A percentile compares a stretch with the other conserved stretches of the same genome.
These are phyloP conservation scores for Pleurotus sapidus DNA, from an alignment of 768 basidiomycete genomes.

Conservation along the genomic window DNA sequence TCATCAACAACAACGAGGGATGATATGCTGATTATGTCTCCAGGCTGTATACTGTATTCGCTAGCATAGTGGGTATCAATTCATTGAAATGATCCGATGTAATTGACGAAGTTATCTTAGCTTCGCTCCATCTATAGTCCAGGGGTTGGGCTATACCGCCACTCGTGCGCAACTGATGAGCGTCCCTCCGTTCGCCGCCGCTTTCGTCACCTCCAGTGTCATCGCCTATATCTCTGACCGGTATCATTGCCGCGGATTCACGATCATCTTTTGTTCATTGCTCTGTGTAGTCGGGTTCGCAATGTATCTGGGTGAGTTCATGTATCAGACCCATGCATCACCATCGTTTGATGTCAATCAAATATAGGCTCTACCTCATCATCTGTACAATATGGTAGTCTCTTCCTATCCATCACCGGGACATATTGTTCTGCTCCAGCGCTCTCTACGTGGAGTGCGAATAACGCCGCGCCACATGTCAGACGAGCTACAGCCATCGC, in stretches of 20 bases:
- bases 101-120: conserved; percentile 25
- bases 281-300: conserved; percentile 47
- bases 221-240: conserved; percentile 50
- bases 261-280: conserved; percentile 40
- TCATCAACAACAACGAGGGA: too few relatives aligned
- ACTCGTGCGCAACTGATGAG: conserved; percentile 59
- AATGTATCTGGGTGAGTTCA: conserved; percentile 49
- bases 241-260: conserved; percentile 47
- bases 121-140: conserved; percentile 73
- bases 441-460: conserved; percentile 56
- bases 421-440: conserved; percentile 53
- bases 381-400: conserved; percentile 46
- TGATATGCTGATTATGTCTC: background rate
- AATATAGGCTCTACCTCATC: conserved; percentile 31
- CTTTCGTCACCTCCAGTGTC: conserved; percentile 30
- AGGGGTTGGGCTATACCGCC: conserved; percentile 53
- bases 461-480: conserved; percentile 56
- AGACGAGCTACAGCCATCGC: conserved; percentile 59
- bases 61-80: conserved; percentile 42
- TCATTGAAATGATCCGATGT: background rate
- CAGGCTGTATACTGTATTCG: conserved; percentile 35
- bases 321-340: background rate
- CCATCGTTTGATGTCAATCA: background rate
- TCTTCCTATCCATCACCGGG: conserved; percentile 55
- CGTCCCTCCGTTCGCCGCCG: conserved; percentile 52